phyloP scores from a whole-genome alignment of 768 basidiomycete species.

The Paxillus rubicundulus region DNA sequence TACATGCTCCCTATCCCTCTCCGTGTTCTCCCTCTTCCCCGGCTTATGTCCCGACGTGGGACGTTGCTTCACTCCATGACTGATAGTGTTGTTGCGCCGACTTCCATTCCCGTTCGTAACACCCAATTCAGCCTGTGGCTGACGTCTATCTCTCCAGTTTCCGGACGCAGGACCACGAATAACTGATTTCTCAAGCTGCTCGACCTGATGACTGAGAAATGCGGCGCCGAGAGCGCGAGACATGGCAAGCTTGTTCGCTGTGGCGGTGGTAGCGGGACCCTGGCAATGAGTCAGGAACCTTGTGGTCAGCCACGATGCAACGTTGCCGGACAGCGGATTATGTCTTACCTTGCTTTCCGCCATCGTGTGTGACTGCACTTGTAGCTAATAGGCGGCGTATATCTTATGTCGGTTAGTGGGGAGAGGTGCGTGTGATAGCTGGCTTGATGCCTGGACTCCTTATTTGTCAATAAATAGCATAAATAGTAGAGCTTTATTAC shows the following conservation, averaged over 20 bases:
- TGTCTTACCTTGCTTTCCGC: not conserved
- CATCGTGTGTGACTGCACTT: not conserved
- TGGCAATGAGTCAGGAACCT: conserved; percentile 1
- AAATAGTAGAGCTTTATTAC: not conserved
- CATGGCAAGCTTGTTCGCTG: conserved; percentile 69
- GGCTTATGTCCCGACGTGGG: conserved; percentile 16
- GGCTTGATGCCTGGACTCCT: not conserved
- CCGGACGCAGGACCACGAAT: conserved; percentile 49
- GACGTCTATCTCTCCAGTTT: conserved; percentile 60
- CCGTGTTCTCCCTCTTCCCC: conserved; percentile 20
- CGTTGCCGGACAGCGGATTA: not conserved
- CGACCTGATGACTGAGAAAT: conserved; percentile 84
- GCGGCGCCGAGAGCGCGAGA: conserved; percentile 85
- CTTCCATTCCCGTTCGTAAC: conserved; percentile 12
- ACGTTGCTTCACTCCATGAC: conserved; percentile 24
- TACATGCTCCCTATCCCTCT: conserved; percentile 20
- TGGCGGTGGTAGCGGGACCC: conserved; percentile 26
- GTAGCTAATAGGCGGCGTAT: not conserved
- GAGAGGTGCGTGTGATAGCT: not conserved
- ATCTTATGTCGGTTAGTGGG: not conserved
- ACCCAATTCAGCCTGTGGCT: conserved; percentile 17
- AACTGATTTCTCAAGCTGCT: conserved; percentile 80
- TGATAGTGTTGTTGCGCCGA: conserved; percentile 14
- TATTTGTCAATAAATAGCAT: not conserved
- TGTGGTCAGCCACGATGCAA: not conserved